Evolutionary conservation across 2,329 filamentous ascomycete genomes (phyloP).

Genomic region (Microcyclosporella mali): DNA sequence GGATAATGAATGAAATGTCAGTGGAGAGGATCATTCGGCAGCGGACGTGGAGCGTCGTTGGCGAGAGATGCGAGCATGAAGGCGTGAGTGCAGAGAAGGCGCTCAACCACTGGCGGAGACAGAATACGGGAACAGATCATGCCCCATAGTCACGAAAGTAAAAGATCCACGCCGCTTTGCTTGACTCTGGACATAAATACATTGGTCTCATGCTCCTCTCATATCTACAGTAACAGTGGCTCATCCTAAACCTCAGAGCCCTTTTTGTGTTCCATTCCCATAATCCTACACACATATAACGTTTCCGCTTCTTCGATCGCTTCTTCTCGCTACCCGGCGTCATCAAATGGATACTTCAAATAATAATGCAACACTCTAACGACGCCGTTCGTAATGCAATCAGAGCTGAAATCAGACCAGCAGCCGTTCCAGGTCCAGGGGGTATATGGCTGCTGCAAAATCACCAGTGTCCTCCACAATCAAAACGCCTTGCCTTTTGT

Average conservation of each 20-base stretch:
- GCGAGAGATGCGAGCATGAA: slow-evolving; percentile 63
- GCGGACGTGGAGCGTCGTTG: slow-evolving; percentile 74
- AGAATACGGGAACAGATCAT: no score
- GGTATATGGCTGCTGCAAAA: slow-evolving; percentile 6
- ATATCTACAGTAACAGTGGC: slow-evolving; percentile 6
- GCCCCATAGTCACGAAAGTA: no score
- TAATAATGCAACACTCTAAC: neutral
- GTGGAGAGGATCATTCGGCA: slow-evolving; percentile 74
- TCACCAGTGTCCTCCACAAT: slow-evolving; percentile 1
- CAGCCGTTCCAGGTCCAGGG: neutral
- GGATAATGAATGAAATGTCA: slow-evolving; percentile 67
- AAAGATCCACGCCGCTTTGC: no score
- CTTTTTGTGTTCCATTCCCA: slow-evolving; percentile 3
- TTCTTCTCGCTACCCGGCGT: neutral
- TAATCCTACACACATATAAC: slow-evolving; percentile 6
- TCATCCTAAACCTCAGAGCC: neutral
- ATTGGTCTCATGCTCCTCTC: slow-evolving; percentile 2
- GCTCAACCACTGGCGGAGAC: slow-evolving; percentile 54
- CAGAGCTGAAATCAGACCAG: neutral
- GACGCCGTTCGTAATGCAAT: slow-evolving; percentile 3
- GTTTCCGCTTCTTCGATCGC: neutral
- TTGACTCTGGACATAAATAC: slow-evolving; percentile 1
- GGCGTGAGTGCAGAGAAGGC: slow-evolving; percentile 58
- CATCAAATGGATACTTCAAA: neutral
- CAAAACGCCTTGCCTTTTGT: slow-evolving; percentile 1